Conservation (phyloP, 2,329 filamentous ascomycete genomes). For the Cadophora sp. region DNA sequence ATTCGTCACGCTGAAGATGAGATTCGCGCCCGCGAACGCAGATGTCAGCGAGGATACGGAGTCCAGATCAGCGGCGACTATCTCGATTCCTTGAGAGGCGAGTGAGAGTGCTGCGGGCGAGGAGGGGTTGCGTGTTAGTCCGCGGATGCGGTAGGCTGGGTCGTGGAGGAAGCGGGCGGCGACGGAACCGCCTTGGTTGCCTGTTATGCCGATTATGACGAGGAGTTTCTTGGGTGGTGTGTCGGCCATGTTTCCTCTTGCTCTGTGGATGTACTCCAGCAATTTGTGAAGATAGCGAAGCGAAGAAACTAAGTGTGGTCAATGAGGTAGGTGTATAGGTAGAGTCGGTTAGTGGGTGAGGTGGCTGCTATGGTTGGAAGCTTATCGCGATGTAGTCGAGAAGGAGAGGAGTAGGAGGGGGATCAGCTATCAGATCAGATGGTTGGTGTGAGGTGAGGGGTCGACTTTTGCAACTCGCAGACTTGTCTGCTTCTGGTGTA, state of each 20-base stretch:
- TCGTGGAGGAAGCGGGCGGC: slow-evolving; percentile 51
- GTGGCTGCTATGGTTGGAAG: background rate
- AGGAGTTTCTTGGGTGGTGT: slow-evolving; percentile 43
- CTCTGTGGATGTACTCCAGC: background rate
- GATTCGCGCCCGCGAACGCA: slow-evolving; percentile 54
- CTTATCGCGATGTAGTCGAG: background rate
- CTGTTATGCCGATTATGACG: slow-evolving; percentile 53
- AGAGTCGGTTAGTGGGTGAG: background rate
- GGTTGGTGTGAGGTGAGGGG: background rate
- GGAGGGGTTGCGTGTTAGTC: slow-evolving; percentile 52
- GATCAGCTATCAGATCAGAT: background rate
- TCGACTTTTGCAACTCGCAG: background rate
- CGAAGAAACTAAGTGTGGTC: background rate
- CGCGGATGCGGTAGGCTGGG: slow-evolving; percentile 52
- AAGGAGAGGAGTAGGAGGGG: no score
- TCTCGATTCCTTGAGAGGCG: slow-evolving; percentile 49
- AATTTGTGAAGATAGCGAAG: background rate
- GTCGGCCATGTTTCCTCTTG: background rate
- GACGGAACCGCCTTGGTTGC: slow-evolving; percentile 58
- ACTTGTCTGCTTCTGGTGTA: slow-evolving; percentile 8
- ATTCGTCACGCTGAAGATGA: slow-evolving; percentile 62
- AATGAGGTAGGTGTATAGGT: no score
- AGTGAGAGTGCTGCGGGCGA: slow-evolving; percentile 49
- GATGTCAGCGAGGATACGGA: slow-evolving; percentile 47
- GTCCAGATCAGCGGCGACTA: slow-evolving; percentile 53